Evolutionary conservation across 2,329 filamentous ascomycete species (phyloP).

Genomic region (Phyllosticta citriasiana): DNA sequence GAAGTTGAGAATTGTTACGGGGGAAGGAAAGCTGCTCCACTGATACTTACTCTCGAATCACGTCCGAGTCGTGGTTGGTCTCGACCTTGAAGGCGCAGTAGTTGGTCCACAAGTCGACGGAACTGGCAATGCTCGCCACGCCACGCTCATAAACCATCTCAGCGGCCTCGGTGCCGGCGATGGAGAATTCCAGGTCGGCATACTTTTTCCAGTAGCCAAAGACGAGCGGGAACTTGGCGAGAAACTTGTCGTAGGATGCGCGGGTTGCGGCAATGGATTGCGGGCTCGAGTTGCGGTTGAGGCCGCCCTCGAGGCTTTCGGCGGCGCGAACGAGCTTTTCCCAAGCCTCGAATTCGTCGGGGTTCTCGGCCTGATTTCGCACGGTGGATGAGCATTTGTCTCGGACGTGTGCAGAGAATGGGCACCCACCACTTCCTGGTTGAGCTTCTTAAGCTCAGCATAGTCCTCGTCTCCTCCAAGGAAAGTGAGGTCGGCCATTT

Average conservation of each 20-base stretch:
- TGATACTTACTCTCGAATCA: constrained; percentile 99
- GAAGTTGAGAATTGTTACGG: constrained; percentile 7
- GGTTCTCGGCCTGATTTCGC: constrained; percentile 48
- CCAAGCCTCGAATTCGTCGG: constrained; percentile 91
- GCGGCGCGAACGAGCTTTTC: constrained; percentile 79
- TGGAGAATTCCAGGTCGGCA: constrained; percentile 93
- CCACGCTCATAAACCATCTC: constrained; percentile 98
- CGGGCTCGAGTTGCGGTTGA: constrained; percentile 94
- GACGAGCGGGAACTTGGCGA: constrained; percentile 86
- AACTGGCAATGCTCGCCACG: constrained; percentile 83
- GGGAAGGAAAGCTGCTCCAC: constrained; percentile 10
- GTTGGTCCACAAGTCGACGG: constrained; percentile 92
- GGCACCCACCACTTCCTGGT: constrained; percentile 61
- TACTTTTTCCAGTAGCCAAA: constrained; percentile 99
- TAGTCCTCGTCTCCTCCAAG: constrained; percentile 72
- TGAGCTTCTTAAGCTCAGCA: constrained; percentile 68
- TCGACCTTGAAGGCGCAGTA: constrained; percentile 98
- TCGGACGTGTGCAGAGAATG: neutral
- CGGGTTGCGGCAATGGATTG: constrained; percentile 82
- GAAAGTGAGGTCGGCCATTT: constrained; percentile 31
- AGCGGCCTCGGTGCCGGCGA: constrained; percentile 90
- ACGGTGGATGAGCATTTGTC: neutral
- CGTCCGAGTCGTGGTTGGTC: constrained; percentile 84
- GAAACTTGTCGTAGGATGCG: constrained; percentile 82
- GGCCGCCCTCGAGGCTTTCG: constrained; percentile 78